A percentile compares a stretch with the other conserved stretches of the same genome.
phyloP scores from a whole-genome alignment of 306 rosid species.

The Malus sieversii region DNA sequence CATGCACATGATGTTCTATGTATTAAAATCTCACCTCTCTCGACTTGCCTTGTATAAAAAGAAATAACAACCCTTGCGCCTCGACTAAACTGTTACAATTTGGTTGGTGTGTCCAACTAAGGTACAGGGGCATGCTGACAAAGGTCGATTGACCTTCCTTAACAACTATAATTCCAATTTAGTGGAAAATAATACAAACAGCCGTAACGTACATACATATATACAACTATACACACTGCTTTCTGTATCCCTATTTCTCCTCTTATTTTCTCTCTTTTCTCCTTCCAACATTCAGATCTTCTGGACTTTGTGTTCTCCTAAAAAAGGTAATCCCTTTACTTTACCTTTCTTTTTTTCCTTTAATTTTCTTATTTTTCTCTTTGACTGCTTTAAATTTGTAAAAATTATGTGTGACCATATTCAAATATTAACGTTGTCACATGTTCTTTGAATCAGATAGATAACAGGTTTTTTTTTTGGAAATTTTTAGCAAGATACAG shows the following conservation, averaged over 20 bases:
- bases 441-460: not conserved
- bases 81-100: too few relatives aligned
- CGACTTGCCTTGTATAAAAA: too few relatives aligned
- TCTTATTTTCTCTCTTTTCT: not conserved
- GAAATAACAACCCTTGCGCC: too few relatives aligned
- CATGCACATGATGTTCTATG: too few relatives aligned
- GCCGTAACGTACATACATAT: too few relatives aligned
- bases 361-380: not conserved
- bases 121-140: not conserved
- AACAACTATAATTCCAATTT: not conserved
- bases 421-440: not conserved
- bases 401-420: not conserved
- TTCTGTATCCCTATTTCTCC: slow-evolving; percentile 1
- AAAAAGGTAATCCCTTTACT: slow-evolving; percentile 22
- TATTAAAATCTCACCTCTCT: too few relatives aligned
- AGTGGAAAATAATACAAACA: not conserved
- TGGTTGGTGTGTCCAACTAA: not conserved
- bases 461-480: not conserved
- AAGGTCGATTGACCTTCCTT: not conserved
- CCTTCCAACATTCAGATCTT: not conserved
- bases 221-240: not conserved
- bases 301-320: slow-evolving; percentile 10
- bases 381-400: not conserved
- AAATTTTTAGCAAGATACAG: not conserved
- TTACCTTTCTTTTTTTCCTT: not conserved